Base-by-base conservation (phyloP, 768 basidiomycete genomes). In the Panus rudis region DNA sequence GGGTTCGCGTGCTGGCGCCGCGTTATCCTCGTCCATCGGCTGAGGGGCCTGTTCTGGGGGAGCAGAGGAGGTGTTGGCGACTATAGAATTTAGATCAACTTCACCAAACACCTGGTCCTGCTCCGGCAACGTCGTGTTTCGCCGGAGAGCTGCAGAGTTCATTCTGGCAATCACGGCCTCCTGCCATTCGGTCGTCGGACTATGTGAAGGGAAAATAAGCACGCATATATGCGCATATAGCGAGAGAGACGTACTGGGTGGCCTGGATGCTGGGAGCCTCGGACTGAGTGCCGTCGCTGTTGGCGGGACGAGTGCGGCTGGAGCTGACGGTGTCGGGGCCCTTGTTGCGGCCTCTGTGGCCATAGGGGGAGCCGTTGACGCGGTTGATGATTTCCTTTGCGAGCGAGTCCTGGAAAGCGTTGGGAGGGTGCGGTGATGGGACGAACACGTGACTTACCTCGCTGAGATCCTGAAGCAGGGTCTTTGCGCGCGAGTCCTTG, bases 151-250 rank as follows among this genome's bases (percentile, higher is more conserved):
- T 13, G 53, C 53, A 21, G 49, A 31, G 39, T 58, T 57, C 41
- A 68, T 46, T 6, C 51, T 57, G 4, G 51, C 53, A 25, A 57
- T 63, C 3, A 90, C 79, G 34, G 69, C 67, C 53, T 86, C 84
- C 60, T 90, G 88, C 87, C 87, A 90, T 62, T 90, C 85, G 49
- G 79, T 81, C 19, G 84, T 83, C 14, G 86, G 85, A 50, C 84
- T 88, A 39, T 14, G 26, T 31, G 44, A 37, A 46, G 26, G 42
- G n/a, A 34, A 16, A n/a, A 47, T 46, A 46, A 41, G 22, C 49
- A 43, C 46, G 13, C 25, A 40, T 38, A 38, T 24, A 14, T 24
- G 37, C 23, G 30, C 21, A 20, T 13, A 30, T 46, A 19, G 22
- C 27, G 20, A 23, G 25, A 22, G 24, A 37, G 5, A 68, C 80